Conservation (phyloP, 1,284 basidiomycete species). For the Fomitopsis pinicola region DNA sequence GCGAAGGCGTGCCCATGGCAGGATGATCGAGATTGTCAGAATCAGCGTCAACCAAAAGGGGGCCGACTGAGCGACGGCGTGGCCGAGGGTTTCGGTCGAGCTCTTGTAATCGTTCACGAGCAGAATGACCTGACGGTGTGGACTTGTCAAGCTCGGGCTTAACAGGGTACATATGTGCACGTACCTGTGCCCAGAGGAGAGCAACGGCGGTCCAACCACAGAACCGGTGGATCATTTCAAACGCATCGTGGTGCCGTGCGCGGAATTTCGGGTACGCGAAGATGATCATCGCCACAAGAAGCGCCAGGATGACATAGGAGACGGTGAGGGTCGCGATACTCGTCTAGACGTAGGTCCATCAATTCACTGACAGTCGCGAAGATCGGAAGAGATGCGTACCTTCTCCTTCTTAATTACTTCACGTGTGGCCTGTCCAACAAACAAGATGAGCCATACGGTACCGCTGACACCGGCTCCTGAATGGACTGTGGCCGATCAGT, state of each 20-base stretch:
- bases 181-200: slow-evolving; percentile 50
- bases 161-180: slow-evolving; percentile 3
- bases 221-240: slow-evolving; percentile 51
- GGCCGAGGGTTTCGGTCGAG: slow-evolving; percentile 32
- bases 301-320: slow-evolving; percentile 44
- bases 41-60: slow-evolving; percentile 53
- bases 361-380: background rate
- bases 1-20: slow-evolving; percentile 50
- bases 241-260: slow-evolving; percentile 41
- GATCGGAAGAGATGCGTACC: slow-evolving; percentile 23
- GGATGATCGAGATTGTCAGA: slow-evolving; percentile 46
- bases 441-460: slow-evolving; percentile 46
- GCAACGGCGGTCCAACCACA: slow-evolving; percentile 49
- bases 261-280: slow-evolving; percentile 47
- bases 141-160: background rate
- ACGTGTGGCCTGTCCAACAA: slow-evolving; percentile 46
- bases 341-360: slow-evolving; percentile 21
- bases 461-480: slow-evolving; percentile 51
- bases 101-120: slow-evolving; percentile 50
- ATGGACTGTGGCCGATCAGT: slow-evolving; percentile 33
- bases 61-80: slow-evolving; percentile 36
- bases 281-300: slow-evolving; percentile 42
- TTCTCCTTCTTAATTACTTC: slow-evolving; percentile 37
- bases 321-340: slow-evolving; percentile 45
- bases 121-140: slow-evolving; percentile 35